phyloP scores from a whole-genome alignment of 1,139 yeast species.

The Yamadazyma blattariae region DNA sequence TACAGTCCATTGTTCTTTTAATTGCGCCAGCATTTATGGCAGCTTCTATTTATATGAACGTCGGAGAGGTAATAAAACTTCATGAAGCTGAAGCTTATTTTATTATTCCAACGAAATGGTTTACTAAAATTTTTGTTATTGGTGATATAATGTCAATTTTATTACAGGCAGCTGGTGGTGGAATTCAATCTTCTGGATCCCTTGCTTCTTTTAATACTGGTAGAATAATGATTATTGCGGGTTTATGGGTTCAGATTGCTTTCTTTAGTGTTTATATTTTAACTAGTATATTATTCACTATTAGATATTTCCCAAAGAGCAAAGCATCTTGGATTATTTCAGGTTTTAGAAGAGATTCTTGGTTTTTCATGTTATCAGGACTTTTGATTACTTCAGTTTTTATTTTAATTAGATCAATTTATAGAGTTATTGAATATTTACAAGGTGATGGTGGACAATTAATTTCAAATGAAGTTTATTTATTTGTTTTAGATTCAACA shows the following conservation, averaged over 20 bases:
- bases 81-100: constrained; percentile 25
- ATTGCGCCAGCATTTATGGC: constrained; percentile 45
- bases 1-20: constrained; percentile 29
- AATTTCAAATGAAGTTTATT: constrained; percentile 64
- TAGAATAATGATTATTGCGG: constrained; percentile 22
- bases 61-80: constrained; percentile 30
- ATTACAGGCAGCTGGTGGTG: constrained; percentile 45
- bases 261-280: constrained; percentile 31
- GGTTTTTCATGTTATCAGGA: constrained; percentile 13
- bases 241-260: constrained; percentile 31
- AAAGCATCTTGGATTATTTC: constrained; percentile 1
- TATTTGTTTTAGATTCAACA: constrained; percentile 73
- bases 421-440: constrained; percentile 72
- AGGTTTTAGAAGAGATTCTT: constrained; percentile 7
- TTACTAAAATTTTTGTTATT: constrained; percentile 39
- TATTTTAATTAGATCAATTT: constrained; percentile 68
- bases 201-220: constrained; percentile 17
- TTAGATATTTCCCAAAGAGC: constrained; percentile 5
- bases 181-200: constrained; percentile 25
- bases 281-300: constrained; percentile 7
- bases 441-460: constrained; percentile 74
- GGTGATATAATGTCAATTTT: constrained; percentile 42
- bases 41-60: constrained; percentile 44
- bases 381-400: constrained; percentile 25
- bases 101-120: constrained; percentile 25